Conservation (phyloP, 768 basidiomycete species). For the Mycena kentingensis region DNA sequence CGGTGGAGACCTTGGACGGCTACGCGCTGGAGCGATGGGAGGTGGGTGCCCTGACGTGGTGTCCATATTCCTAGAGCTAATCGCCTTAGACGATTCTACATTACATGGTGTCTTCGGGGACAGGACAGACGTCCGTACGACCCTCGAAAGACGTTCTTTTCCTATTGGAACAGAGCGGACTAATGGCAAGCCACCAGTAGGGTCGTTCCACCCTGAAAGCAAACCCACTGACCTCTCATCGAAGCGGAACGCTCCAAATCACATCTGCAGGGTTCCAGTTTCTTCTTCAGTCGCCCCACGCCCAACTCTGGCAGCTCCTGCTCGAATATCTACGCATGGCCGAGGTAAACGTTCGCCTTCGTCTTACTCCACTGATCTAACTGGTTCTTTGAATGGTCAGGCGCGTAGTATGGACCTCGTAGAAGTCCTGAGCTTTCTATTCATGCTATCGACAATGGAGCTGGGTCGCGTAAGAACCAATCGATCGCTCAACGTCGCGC, state of each 20-base stretch:
- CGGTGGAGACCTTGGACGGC: slow-evolving; percentile 67
- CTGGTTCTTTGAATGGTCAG: slow-evolving; percentile 38
- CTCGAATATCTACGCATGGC: slow-evolving; percentile 87
- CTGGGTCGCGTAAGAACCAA: slow-evolving; percentile 71
- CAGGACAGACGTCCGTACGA: slow-evolving; percentile 69
- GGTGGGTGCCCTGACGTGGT: slow-evolving; percentile 42
- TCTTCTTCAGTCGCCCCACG: slow-evolving; percentile 89
- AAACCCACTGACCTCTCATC: slow-evolving; percentile 18
- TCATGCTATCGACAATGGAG: slow-evolving; percentile 97
- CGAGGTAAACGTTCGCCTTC: slow-evolving; percentile 53
- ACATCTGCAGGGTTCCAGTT: slow-evolving; percentile 97
- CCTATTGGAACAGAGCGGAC: slow-evolving; percentile 78
- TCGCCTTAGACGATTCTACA: slow-evolving; percentile 83
- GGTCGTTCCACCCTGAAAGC: slow-evolving; percentile 4
- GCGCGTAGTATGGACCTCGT: slow-evolving; percentile 90
- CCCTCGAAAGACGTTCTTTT: slow-evolving; percentile 85
- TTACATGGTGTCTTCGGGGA: slow-evolving; percentile 95
- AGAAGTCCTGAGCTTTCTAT: slow-evolving; percentile 89
- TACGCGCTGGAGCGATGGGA: slow-evolving; percentile 92
- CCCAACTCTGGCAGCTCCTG: slow-evolving; percentile 92
- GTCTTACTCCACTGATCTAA: slow-evolving; percentile 21
- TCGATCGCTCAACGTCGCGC: slow-evolving; percentile 10
- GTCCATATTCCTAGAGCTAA: neutral
- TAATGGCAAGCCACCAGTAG: slow-evolving; percentile 79
- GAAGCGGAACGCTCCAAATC: slow-evolving; percentile 70